phyloP scores from a whole-genome alignment of 164 flowering plant genomes.

The Tetrastigma voinierianum region DNA sequence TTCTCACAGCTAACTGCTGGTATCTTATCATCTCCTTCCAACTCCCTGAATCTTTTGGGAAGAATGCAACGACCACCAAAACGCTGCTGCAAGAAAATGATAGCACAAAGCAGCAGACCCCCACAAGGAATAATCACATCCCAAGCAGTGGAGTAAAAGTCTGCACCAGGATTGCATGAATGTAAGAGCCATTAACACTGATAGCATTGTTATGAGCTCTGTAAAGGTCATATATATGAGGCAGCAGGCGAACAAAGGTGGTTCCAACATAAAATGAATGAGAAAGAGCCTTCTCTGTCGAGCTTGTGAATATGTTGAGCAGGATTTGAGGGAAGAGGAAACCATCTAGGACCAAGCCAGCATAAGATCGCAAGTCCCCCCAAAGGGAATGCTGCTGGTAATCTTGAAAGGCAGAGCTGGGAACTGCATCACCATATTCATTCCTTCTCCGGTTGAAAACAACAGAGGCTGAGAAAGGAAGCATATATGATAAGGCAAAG shows the following conservation, averaged over 20 bases:
- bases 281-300: neutral
- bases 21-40: no score
- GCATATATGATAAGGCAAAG: neutral
- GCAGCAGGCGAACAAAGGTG: neutral
- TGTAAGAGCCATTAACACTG: no score
- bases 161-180: no score
- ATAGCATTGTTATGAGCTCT: no score
- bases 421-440: neutral
- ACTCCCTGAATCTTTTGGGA: no score
- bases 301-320: neutral
- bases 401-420: neutral
- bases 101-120: no score
- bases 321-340: conserved; percentile 1
- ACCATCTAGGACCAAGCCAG: neutral
- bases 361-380: neutral
- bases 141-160: no score
- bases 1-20: no score
- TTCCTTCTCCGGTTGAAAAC: neutral
- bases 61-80: no score
- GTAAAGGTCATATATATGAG: no score
- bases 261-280: neutral
- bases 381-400: neutral
- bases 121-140: no score
- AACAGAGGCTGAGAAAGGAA: neutral
- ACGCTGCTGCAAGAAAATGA: no score